Percentiles rank a stretch among this genome's conserved stretches.
Conservation (phyloP, 371 early-diverging fungal species). For the Mucor saturninus region DNA sequence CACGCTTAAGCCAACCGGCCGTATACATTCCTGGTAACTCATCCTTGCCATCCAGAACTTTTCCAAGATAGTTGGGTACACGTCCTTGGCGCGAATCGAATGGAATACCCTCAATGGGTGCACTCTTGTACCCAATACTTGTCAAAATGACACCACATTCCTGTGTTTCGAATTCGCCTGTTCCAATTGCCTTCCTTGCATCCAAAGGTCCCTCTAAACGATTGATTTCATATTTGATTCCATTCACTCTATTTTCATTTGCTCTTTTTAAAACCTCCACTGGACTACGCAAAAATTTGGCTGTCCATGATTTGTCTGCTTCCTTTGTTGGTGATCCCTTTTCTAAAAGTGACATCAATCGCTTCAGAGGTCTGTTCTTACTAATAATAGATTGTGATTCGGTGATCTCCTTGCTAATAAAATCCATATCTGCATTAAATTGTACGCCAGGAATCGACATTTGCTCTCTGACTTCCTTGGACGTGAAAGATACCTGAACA, state of each 20-base stretch:
- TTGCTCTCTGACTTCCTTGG: conserved; percentile 96
- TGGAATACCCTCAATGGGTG: conserved; percentile 73
- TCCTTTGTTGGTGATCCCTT: conserved; percentile 52
- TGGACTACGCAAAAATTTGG: conserved; percentile 82
- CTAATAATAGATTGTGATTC: conserved; percentile 40
- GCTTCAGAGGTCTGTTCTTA: conserved; percentile 70
- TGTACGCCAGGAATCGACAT: conserved; percentile 68
- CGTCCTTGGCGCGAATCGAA: conserved; percentile 73
- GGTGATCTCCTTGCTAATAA: conserved; percentile 55
- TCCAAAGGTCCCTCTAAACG: conserved; percentile 65
- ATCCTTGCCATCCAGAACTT: conserved; percentile 62
- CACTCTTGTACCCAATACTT: conserved; percentile 89
- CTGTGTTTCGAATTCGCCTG: conserved; percentile 57
- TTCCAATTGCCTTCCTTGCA: conserved; percentile 59
- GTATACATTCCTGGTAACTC: conserved; percentile 77
- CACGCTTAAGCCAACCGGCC: conserved; percentile 95
- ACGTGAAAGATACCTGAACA: conserved; percentile 89
- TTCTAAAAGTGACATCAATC: conserved; percentile 78
- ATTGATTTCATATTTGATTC: conserved; percentile 73
- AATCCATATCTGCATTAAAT: conserved; percentile 62
- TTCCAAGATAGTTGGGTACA: conserved; percentile 82
- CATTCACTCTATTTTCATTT: conserved; percentile 30
- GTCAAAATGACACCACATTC: conserved; percentile 73
- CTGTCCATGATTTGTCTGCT: conserved; percentile 67
- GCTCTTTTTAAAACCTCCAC: conserved; percentile 43